Conservation (phyloP, 768 basidiomycete species). For the Boletus rex-veris region DNA sequence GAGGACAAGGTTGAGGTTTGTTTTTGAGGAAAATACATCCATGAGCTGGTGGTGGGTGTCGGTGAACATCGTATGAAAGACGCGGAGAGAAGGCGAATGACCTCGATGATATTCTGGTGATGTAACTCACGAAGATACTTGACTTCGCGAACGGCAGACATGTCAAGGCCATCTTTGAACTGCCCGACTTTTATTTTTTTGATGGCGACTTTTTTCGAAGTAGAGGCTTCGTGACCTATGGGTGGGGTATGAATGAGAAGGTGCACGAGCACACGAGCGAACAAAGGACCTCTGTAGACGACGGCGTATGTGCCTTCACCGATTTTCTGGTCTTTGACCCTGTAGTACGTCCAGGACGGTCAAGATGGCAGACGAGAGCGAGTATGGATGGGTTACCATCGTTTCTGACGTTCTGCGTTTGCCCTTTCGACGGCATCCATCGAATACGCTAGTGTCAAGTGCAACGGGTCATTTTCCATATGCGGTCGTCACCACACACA, state of each 20-base stretch:
- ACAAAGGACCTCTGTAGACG: constrained; percentile 76
- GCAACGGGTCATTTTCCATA: constrained; percentile 4
- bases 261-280: not conserved
- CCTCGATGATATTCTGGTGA: constrained; percentile 95
- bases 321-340: constrained; percentile 79
- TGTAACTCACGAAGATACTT: constrained; percentile 92
- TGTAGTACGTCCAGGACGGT: constrained; percentile 28
- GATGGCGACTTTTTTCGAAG: constrained; percentile 86
- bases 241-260: constrained; percentile 1
- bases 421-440: constrained; percentile 83
- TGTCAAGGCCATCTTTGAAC: constrained; percentile 97
- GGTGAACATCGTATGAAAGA: not conserved
- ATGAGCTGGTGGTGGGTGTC: constrained; percentile 58
- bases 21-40: constrained; percentile 95
- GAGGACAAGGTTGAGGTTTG: constrained; percentile 93
- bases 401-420: constrained; percentile 66
- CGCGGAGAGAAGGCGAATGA: constrained; percentile 27
- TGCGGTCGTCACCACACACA: not conserved
- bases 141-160: constrained; percentile 98
- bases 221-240: constrained; percentile 68
- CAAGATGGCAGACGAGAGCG: not conserved
- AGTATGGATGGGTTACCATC: constrained; percentile 45
- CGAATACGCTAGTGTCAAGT: too few species aligned
- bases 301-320: constrained; percentile 96
- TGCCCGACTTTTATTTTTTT: constrained; percentile 98